These are phyloP conservation scores for Cladochytrium replicatum DNA, from an alignment of 192 early-diverging fungal species.

Conservation along the genomic window DNA sequence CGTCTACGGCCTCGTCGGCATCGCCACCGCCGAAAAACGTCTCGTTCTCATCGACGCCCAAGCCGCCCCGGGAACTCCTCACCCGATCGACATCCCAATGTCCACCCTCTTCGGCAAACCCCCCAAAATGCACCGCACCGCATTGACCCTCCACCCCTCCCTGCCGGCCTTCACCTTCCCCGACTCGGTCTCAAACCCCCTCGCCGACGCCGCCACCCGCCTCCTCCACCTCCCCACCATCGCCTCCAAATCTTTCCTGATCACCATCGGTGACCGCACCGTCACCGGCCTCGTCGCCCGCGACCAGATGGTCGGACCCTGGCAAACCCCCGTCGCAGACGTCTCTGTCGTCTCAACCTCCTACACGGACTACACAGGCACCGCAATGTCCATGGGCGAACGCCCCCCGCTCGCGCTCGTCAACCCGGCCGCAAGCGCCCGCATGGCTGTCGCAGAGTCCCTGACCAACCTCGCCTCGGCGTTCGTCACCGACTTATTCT, in stretches of 20 bases:
- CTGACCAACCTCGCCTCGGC: slow-evolving; percentile 89
- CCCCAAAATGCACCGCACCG: slow-evolving; percentile 84
- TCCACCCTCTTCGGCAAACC: slow-evolving; percentile 91
- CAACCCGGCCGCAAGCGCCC: slow-evolving; percentile 76
- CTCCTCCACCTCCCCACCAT: slow-evolving; percentile 81
- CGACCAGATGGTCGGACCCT: slow-evolving; percentile 97
- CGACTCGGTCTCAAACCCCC: slow-evolving; percentile 2
- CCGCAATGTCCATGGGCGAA: slow-evolving; percentile 99
- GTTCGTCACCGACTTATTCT: slow-evolving; percentile 56
- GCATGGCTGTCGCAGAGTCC: slow-evolving; percentile 95
- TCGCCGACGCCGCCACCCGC: slow-evolving; percentile 59
- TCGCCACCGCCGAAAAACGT: slow-evolving; percentile 69
- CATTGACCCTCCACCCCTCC: slow-evolving; percentile 44
- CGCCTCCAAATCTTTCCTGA: slow-evolving; percentile 88
- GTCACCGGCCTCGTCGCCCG: slow-evolving; percentile 90
- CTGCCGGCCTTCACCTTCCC: slow-evolving; percentile 36
- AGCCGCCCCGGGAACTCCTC: slow-evolving; percentile 37
- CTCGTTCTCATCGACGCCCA: slow-evolving; percentile 74
- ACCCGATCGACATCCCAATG: slow-evolving; percentile 93
- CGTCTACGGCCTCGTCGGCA: slow-evolving; percentile 82
- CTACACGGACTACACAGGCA: slow-evolving; percentile 65
- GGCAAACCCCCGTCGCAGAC: slow-evolving; percentile 98
- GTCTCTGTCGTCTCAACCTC: slow-evolving; percentile 84
- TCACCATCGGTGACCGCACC: slow-evolving; percentile 96
- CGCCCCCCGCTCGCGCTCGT: slow-evolving; percentile 79